Conservation (phyloP, 75 land plant species). For the Chamaecyparis obtusa region DNA sequence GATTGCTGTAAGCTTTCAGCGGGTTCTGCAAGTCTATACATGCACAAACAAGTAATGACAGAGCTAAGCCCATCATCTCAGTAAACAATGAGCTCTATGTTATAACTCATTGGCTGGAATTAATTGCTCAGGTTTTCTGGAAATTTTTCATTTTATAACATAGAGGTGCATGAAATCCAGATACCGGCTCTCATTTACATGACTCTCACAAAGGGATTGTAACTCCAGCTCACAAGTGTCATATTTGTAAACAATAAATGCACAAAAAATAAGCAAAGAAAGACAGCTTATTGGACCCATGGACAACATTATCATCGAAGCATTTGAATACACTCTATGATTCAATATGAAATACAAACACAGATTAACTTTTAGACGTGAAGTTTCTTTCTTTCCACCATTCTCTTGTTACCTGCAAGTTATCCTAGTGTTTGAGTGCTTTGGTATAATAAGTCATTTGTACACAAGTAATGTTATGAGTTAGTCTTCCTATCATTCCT, state of each 20-base stretch:
- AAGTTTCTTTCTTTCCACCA: not conserved
- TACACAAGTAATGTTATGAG: not conserved
- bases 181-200: not conserved
- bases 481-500: not conserved
- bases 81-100: not conserved
- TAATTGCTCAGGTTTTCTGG: not conserved
- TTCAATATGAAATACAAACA: not conserved
- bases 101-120: not conserved
- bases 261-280: not conserved
- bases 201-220: not conserved
- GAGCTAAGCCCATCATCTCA: not conserved
- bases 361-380: not conserved
- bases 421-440: not conserved
- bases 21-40: conserved; percentile 61
- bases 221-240: not conserved
- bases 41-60: not conserved
- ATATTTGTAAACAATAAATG: not conserved
- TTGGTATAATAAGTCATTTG: not conserved
- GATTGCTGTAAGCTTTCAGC: conserved; percentile 52
- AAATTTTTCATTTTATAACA: not conserved
- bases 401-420: not conserved
- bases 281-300: not conserved
- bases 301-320: not conserved
- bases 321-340: not conserved
- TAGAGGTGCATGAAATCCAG: not conserved